Base-by-base conservation (phyloP, 1,284 basidiomycete genomes). In the Irpex rosettiformis region DNA sequence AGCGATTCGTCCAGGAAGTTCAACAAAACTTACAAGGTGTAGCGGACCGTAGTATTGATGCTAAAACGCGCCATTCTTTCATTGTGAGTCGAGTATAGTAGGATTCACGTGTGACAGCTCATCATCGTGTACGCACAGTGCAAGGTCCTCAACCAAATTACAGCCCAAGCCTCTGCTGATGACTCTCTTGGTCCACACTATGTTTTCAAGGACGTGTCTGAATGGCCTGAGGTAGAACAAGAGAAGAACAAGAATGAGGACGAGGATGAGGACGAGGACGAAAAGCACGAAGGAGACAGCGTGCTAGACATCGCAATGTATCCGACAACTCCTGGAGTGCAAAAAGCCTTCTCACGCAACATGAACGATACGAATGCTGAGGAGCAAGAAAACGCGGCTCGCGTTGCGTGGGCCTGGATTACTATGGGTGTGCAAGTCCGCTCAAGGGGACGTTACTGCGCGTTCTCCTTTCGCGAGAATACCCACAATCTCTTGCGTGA, bases 391-490 rank as follows among this genome's bases (percentile, higher is more conserved):
- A 6, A 37, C 16, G 33, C 33, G 33, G 33, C 33, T 6, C 33
- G 33, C 6, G 33, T 37, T 8, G 55, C 55, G 11, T 56, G 30
- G n/a, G 43, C 43, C 4, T 56, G 55, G 55, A 51, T 56, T 28
- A 24, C 10, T 1, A 30, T 29, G 13, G 25, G 22, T 21, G 6
- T 56, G 29, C 37, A 56, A 22, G 47, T 51, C 28, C 48, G 51
- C 45, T 13, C 21, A 11, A 37, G 25, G 3, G 47, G 21, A 2
- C 28, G 5, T 6, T 6, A 29, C 10, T 8, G 45, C 18, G 55
- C 27, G 4, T 56, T 56, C 47, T 11, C 11, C 30, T 56, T 56
- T 37, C 33, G 33, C 45, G 52, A 29, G 7, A 11, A 4, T 16
- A 18, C 6, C 6, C 6, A 47, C 6, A 8, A 3, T n/a, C 29